Evolutionary conservation across 345 rosid genomes (phyloP).

Genomic region (Heritiera fomes): DNA sequence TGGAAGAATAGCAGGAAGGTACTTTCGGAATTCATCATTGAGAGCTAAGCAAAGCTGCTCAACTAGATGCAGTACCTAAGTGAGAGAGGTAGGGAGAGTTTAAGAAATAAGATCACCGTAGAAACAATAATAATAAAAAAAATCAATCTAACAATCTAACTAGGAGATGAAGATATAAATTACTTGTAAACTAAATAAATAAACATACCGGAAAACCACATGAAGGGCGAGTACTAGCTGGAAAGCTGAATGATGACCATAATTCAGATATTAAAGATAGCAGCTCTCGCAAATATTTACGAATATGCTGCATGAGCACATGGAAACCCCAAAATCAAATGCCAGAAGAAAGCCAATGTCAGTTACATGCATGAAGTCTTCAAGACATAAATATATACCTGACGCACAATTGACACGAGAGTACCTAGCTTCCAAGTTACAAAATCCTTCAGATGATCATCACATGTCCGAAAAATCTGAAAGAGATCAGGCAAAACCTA

Average conservation of each 20-base stretch:
- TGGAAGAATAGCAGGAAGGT: slow-evolving; percentile 95
- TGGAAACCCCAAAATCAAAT: slow-evolving; percentile 22
- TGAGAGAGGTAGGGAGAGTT: background rate
- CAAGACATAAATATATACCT: slow-evolving; percentile 55
- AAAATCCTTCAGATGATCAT: slow-evolving; percentile 88
- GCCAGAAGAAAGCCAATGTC: slow-evolving; percentile 17
- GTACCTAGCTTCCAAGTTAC: slow-evolving; percentile 99
- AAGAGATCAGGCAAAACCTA: slow-evolving; percentile 98
- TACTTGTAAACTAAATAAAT: slow-evolving; percentile 1
- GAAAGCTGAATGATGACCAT: slow-evolving; percentile 92
- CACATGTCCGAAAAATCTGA: slow-evolving; percentile 87
- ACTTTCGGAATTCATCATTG: slow-evolving; percentile 90
- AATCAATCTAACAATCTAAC: background rate
- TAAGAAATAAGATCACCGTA: background rate
- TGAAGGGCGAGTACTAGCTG: slow-evolving; percentile 66
- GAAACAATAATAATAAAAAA: background rate
- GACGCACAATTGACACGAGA: slow-evolving; percentile 93
- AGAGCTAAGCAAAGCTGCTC: slow-evolving; percentile 99
- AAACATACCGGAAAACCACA: slow-evolving; percentile 74
- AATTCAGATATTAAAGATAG: slow-evolving; percentile 82
- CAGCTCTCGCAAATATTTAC: slow-evolving; percentile 86
- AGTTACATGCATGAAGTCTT: slow-evolving; percentile 1
- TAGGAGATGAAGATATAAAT: background rate
- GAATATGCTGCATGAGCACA: slow-evolving; percentile 79
- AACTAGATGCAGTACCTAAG: slow-evolving; percentile 91